Evolutionary conservation across 495 filamentous ascomycete genomes (phyloP).

Genomic region (Tuber magnatum): DNA sequence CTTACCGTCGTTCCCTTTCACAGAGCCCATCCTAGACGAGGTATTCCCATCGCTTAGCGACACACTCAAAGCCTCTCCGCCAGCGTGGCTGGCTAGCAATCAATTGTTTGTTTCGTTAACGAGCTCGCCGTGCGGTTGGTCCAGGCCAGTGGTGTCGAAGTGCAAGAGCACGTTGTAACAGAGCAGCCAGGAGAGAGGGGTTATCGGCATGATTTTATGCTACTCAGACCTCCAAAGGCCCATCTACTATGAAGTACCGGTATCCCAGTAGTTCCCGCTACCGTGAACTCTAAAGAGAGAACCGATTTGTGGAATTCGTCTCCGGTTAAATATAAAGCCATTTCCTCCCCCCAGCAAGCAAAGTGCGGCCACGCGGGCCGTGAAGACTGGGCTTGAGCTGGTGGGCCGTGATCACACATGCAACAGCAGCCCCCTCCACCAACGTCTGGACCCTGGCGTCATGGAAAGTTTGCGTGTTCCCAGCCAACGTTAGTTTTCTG

Average conservation of each 20-base stretch:
- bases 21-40: not conserved
- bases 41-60: not conserved
- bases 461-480: not conserved
- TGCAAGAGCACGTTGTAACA: not conserved
- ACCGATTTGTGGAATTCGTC: not conserved
- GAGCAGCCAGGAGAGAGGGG: not conserved
- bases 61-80: not conserved
- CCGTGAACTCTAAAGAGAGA: not conserved
- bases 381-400: not conserved
- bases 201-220: not conserved
- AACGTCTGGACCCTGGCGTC: not conserved
- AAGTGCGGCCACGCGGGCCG: not conserved
- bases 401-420: not conserved
- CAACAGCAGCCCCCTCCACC: not conserved
- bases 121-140: not conserved
- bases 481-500: not conserved
- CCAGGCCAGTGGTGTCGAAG: not conserved
- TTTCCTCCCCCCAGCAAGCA: not conserved
- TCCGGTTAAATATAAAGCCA: not conserved
- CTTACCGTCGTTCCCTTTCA: not conserved
- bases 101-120: not conserved
- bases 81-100: not conserved
- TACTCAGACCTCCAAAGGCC: not conserved
- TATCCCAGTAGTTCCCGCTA: not conserved
- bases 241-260: not conserved